These are phyloP conservation scores for Arthrobotrys megalospora DNA, from an alignment of 2,329 filamentous ascomycete species.

Conservation along the genomic window DNA sequence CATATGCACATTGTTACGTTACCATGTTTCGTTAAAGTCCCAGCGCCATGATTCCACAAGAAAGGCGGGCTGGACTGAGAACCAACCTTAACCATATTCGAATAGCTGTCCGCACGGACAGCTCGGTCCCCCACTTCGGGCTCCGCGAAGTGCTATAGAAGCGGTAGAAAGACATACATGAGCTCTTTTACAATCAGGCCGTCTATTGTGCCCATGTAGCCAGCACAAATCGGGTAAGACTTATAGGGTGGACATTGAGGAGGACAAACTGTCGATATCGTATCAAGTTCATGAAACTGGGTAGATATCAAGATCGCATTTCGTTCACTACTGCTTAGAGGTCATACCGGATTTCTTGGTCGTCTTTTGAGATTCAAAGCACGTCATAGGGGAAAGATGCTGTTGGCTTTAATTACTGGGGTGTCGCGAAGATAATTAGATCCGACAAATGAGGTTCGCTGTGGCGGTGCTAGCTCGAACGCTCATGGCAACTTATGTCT, in stretches of 20 bases:
- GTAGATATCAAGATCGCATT: not conserved
- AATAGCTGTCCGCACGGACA: not conserved
- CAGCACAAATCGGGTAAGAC: not conserved
- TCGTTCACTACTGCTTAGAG: not conserved
- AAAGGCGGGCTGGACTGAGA: conserved; percentile 9
- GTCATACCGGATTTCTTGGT: not conserved
- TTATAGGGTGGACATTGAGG: too few species aligned
- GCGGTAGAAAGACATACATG: too few species aligned
- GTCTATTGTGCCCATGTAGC: not conserved
- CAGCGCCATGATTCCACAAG: conserved; percentile 24
- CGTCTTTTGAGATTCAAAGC: not conserved
- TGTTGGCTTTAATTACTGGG: not conserved
- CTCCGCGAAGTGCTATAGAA: not conserved
- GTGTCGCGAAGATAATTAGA: too few species aligned
- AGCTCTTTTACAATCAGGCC: not conserved
- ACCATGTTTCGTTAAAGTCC: conserved; percentile 32
- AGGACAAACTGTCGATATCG: too few species aligned
- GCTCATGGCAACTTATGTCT: too few species aligned
- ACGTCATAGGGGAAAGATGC: not conserved
- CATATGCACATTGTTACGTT: conserved; percentile 24
- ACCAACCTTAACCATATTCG: not conserved
- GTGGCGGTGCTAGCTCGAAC: too few species aligned
- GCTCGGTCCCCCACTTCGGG: conserved; percentile 6
- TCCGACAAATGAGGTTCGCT: not conserved
- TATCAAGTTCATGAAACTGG: too few species aligned